Evolutionary conservation across 768 basidiomycete species (phyloP), one percentile per base, ranked within the genome.

Genomic region (Termitomyces sp.): DNA sequence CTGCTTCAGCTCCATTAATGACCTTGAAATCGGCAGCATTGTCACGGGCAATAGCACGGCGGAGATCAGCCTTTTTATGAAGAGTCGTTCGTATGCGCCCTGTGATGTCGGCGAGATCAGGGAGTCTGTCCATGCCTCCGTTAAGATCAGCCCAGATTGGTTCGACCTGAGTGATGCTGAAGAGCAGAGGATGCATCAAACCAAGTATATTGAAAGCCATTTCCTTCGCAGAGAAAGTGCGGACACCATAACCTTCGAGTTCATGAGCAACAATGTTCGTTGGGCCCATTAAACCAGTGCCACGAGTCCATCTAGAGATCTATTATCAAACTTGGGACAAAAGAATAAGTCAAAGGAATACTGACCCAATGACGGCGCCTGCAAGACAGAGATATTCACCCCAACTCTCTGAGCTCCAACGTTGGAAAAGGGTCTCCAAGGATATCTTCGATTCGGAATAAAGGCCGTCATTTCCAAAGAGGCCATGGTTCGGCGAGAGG

Each of bases 181-280:
- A 98, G 54, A 99, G 83, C 6, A 98, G 85, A 45, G 97, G 97
- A 68, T 99, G 97, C 96, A 99, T 98, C 51, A 99, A 82, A 59
- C 97, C 96, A 55, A 99, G 88, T 66, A 99, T 94, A 74, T 99
- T 99, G 85, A 99, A 99, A 0, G 97, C 95, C 97, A 98, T 99
- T 75, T 99, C 97, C 77, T 98, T 98, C 30, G 97, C 90, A 0
- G 96, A 98, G 84, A 98, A 99, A 1, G 97, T 99, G 63, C 97
- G 86, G 58, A 97, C 92, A 60, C 97, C 97, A 61, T 89, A 82
- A 58, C 86, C 81, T 76, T 99, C 97, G 44, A 99, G 81, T 54
- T 94, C 93, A 57, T 95, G 91, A 28, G 97, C 94, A 53, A 98
- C 88, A 44, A 89, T 92, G 75, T 95, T 95, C 45, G 93, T 95